Percentiles rank a stretch among this genome's conserved stretches.
Evolutionary conservation across 495 filamentous ascomycete genomes (phyloP).

Genomic region (Pseudoneurospora amorphoporcata): DNA sequence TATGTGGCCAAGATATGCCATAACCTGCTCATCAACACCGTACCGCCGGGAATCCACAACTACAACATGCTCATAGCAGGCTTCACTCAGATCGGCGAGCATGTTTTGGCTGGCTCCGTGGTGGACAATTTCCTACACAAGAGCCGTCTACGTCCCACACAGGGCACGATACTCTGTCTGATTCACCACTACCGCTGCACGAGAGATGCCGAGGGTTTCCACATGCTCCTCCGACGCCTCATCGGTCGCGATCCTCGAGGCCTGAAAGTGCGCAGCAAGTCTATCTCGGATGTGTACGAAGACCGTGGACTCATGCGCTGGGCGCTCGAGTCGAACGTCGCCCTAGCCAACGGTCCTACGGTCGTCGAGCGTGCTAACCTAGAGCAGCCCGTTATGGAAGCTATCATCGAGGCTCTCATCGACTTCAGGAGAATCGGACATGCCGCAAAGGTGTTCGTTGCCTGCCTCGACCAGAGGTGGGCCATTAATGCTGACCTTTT

Average conservation of each 20-base stretch:
- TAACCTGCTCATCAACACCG: slow-evolving; percentile 47
- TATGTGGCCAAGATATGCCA: slow-evolving; percentile 53
- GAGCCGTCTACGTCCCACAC: slow-evolving; percentile 41
- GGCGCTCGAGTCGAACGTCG: slow-evolving; percentile 7
- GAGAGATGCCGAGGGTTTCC: slow-evolving; percentile 29
- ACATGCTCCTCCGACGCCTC: slow-evolving; percentile 29
- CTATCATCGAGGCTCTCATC: slow-evolving; percentile 28
- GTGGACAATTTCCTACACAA: slow-evolving; percentile 40
- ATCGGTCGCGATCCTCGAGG: slow-evolving; percentile 16
- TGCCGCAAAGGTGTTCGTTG: slow-evolving; percentile 24
- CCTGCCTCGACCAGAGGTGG: slow-evolving; percentile 20
- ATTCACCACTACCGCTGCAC: slow-evolving; percentile 44
- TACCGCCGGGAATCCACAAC: slow-evolving; percentile 50
- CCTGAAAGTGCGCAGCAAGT: slow-evolving; percentile 10
- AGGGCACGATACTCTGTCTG: slow-evolving; percentile 41
- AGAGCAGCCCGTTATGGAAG: slow-evolving; percentile 18
- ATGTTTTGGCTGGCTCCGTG: slow-evolving; percentile 43
- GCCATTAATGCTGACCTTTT: slow-evolving; percentile 16
- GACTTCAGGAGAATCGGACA: slow-evolving; percentile 24
- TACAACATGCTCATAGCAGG: slow-evolving; percentile 56
- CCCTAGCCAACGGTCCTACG: neutral
- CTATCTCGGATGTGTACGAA: slow-evolving; percentile 1
- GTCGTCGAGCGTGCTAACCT: slow-evolving; percentile 20
- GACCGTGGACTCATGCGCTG: slow-evolving; percentile 5
- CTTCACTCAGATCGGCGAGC: slow-evolving; percentile 41